Percentiles rank a stretch among this genome's conserved stretches.
phyloP scores from a whole-genome alignment of 2,329 filamentous ascomycete genomes.

The Arthrocladium fulminans region DNA sequence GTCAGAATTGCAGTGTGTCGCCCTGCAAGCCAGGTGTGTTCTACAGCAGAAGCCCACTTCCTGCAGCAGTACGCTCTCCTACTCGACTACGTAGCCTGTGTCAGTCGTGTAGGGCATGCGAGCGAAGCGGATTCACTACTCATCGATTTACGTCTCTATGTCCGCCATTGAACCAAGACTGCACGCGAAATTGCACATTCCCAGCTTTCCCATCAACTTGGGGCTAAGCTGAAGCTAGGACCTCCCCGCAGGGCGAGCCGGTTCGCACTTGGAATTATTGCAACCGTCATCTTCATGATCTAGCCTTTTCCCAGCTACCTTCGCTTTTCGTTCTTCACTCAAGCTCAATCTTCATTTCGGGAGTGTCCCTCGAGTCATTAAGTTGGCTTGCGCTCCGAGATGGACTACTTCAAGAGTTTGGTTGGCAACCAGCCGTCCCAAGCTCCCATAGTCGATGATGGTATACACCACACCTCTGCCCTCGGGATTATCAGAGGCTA shows the following conservation, averaged over 20 bases:
- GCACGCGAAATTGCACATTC: neutral
- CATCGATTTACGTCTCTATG: too few species aligned
- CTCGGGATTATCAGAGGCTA: neutral
- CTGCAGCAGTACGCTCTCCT: too few species aligned
- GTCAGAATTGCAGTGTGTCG: too few species aligned
- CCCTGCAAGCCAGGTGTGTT: too few species aligned
- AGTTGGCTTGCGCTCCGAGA: slow-evolving; percentile 14
- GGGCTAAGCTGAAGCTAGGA: neutral
- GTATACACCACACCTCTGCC: slow-evolving; percentile 14
- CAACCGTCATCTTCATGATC: neutral
- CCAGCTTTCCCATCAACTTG: neutral
- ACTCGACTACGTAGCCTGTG: too few species aligned
- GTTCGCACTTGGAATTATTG: neutral
- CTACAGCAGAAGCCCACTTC: too few species aligned
- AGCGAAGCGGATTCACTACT: too few species aligned
- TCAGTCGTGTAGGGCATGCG: too few species aligned
- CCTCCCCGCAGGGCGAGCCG: neutral
- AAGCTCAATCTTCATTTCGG: too few species aligned
- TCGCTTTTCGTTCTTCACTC: neutral
- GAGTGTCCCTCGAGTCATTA: slow-evolving; percentile 15
- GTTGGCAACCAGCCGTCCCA: slow-evolving; percentile 22
- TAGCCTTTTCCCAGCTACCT: too few species aligned
- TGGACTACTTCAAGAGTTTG: slow-evolving; percentile 24
- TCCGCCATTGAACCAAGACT: neutral
- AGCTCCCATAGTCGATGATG: slow-evolving; percentile 22